Conservation (phyloP, 2,329 filamentous ascomycete species). For the Colletotrichum theobromicola region DNA sequence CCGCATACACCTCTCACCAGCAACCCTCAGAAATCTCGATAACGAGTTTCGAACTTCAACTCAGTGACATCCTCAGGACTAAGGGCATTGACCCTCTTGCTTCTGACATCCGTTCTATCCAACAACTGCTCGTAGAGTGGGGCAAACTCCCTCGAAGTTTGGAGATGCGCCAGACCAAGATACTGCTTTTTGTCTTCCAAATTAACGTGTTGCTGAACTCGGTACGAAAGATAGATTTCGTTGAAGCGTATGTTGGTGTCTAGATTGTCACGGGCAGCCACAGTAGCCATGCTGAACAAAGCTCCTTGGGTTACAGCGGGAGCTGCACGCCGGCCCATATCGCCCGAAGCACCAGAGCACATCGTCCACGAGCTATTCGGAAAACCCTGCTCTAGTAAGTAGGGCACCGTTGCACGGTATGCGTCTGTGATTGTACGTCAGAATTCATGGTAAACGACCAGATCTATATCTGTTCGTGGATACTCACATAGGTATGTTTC, state of each 20-base stretch:
- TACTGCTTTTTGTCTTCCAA: background rate
- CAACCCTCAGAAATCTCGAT: background rate
- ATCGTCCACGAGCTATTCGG: slow-evolving; percentile 35
- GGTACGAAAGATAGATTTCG: slow-evolving; percentile 39
- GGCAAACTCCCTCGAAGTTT: background rate
- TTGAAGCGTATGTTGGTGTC: slow-evolving; percentile 42
- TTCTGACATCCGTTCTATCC: slow-evolving; percentile 4
- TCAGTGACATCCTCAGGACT: background rate
- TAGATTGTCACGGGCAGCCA: slow-evolving; percentile 31
- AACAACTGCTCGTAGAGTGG: slow-evolving; percentile 10
- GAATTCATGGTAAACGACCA: too few relatives aligned
- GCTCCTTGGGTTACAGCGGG: slow-evolving; percentile 40
- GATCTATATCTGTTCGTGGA: background rate
- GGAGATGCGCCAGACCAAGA: slow-evolving; percentile 1
- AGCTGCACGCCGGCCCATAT: slow-evolving; percentile 24
- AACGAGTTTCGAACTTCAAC: background rate
- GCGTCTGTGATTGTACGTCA: slow-evolving; percentile 25
- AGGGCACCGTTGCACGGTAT: slow-evolving; percentile 35
- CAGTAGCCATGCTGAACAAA: slow-evolving; percentile 36
- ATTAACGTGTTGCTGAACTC: slow-evolving; percentile 30
- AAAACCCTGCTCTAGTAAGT: slow-evolving; percentile 30
- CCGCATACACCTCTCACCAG: rapidly evolving
- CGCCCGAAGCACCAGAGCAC: slow-evolving; percentile 34
- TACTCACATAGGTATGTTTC: slow-evolving; percentile 36
- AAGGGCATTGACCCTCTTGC: background rate